Evolutionary conservation across 2,329 filamentous ascomycete species (phyloP).

Genomic region (Botryotinia calthae): DNA sequence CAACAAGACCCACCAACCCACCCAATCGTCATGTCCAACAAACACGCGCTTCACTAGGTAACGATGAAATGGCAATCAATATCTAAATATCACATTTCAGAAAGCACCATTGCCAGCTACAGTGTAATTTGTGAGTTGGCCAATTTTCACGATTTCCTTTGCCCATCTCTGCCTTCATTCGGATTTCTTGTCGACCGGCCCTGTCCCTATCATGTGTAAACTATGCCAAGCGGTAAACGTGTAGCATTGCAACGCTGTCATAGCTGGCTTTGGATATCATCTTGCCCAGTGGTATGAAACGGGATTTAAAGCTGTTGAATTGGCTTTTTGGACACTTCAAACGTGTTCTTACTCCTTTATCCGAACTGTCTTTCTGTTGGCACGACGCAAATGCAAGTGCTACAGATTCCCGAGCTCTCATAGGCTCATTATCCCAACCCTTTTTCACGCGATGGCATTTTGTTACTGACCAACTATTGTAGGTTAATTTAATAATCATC

Average conservation of each 20-base stretch:
- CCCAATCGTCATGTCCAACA: constrained; percentile 12
- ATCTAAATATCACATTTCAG: background rate
- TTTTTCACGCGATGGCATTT: constrained; percentile 1
- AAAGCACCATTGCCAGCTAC: background rate
- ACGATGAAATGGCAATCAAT: background rate
- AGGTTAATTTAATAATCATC: background rate
- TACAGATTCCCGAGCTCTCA: background rate
- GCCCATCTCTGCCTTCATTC: background rate
- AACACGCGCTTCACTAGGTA: constrained; percentile 1
- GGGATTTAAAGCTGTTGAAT: background rate
- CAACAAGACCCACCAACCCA: background rate
- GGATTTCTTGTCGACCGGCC: background rate
- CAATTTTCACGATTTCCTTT: background rate
- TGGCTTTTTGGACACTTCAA: background rate
- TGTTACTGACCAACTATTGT: background rate
- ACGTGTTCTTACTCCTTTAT: background rate
- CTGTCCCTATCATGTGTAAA: background rate
- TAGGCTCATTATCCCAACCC: background rate
- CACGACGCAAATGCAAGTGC: background rate
- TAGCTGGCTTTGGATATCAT: background rate
- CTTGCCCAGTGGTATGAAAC: too few species aligned
- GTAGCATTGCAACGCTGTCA: background rate
- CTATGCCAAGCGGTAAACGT: background rate
- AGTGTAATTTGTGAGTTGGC: background rate
- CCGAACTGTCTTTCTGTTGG: background rate